These are phyloP conservation scores for Sarcodon sp. DNA, from an alignment of 768 basidiomycete species.

Conservation along the genomic window DNA sequence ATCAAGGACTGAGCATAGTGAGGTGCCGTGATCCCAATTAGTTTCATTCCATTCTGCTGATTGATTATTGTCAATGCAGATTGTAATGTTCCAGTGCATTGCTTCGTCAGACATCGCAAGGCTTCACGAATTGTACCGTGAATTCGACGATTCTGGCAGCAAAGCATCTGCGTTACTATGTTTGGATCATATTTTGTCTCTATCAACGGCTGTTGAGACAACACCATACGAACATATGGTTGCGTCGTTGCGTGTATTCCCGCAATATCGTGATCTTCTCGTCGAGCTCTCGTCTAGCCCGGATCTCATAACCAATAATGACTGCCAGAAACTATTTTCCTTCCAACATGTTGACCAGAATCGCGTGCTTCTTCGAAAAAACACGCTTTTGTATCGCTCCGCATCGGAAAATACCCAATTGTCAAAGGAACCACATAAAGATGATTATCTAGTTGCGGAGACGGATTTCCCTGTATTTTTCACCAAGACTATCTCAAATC, in stretches of 20 bases:
- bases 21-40: neutral
- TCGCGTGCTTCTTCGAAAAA: too few relatives aligned
- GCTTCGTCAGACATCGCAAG: neutral
- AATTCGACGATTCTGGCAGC: constrained; percentile 5
- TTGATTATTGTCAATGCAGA: neutral
- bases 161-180: constrained; percentile 25
- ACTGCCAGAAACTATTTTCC: constrained; percentile 22
- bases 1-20: neutral
- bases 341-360: constrained; percentile 9
- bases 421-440: constrained; percentile 14
- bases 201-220: constrained; percentile 1
- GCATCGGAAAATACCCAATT: constrained; percentile 7
- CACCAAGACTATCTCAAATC: neutral
- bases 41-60: neutral
- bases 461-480: constrained; percentile 20
- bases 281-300: constrained; percentile 13
- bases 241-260: constrained; percentile 20
- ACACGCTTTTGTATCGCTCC: neutral
- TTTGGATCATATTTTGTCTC: constrained; percentile 26
- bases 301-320: constrained; percentile 13
- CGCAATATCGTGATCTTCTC: constrained; percentile 19
- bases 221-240: constrained; percentile 13
- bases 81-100: neutral
- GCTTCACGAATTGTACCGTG: neutral
- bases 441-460: constrained; percentile 14